Evolutionary conservation across 2,329 filamentous ascomycete species (phyloP), one percentile per base, ranked within the genome.

Genomic region (Zymoseptoria ardabiliae): DNA sequence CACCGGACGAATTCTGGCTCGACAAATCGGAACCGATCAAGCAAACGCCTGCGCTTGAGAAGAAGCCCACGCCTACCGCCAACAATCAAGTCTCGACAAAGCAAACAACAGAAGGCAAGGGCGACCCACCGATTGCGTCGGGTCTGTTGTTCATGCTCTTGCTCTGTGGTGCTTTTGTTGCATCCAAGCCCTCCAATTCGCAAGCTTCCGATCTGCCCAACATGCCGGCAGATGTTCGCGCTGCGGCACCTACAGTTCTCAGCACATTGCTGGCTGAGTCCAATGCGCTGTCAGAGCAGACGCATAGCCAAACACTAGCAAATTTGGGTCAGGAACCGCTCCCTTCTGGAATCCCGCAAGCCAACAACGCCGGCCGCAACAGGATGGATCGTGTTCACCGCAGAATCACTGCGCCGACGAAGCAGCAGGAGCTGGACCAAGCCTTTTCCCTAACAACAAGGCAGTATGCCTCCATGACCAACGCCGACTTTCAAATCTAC

Each of bases 121-220:
- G 62, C 35, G 80, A 81, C 59, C 78, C 80, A 60, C 82, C 86
- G 62, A 87, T 90, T 66, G 89, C 92, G 69, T 90, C 91, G 55
- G 85, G 90, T 69, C 78, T 97, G 69, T 82, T 97, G 74, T 88
- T 93, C 75, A 96, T 97, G 91, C 89, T 97, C 67, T 89, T 99
- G 71, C 88, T 99, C 57, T 92, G 96, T 65, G 94, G 94, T 72
- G 94, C 94, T 56, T 96, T 97, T 72, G 91, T 97, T 68, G 88
- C 94, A 63, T 97, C 93, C 30, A 95, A 92, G 76, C 85, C 86
- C 51, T 81, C 87, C 20, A 85, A 85, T 66, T 84, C 85, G 51
- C 81, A 86, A 17, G 78, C 82, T n/a, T 84, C 86, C 48, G 84
- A 85, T 66, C 86, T 95, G 67, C 89, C 89, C 55, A 84, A 84